A percentile compares a stretch with the other conserved stretches of the same genome.
Conservation (phyloP, 495 filamentous ascomycete genomes). For the Articulospora tetracladia region DNA sequence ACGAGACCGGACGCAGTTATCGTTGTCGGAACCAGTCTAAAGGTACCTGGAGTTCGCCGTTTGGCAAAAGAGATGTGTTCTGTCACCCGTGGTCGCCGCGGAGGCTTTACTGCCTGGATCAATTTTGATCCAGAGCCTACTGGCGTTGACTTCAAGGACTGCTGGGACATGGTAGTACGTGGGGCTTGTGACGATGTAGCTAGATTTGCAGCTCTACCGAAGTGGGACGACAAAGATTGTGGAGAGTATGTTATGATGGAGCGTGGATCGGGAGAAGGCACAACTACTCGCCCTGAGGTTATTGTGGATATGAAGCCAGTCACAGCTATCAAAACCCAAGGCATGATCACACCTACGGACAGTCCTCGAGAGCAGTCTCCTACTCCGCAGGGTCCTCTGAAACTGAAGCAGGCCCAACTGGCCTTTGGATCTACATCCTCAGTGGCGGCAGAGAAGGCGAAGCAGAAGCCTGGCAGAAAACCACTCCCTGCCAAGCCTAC, state of each 20-base stretch:
- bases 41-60: constrained; percentile 86
- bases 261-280: constrained; percentile 17
- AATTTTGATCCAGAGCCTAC: constrained; percentile 80
- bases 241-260: constrained; percentile 43
- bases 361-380: constrained; percentile 50
- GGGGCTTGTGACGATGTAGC: constrained; percentile 90
- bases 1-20: constrained; percentile 85
- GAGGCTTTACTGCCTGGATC: constrained; percentile 93
- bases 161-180: constrained; percentile 85
- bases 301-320: constrained; percentile 23
- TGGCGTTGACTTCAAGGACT: constrained; percentile 81
- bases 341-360: constrained; percentile 62
- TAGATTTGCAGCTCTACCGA: constrained; percentile 63
- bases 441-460: constrained; percentile 13
- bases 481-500: constrained; percentile 17
- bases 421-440: constrained; percentile 24
- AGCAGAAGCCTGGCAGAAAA: constrained; percentile 23
- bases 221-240: constrained; percentile 63
- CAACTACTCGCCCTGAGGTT: constrained; percentile 24
- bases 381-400: constrained; percentile 30
- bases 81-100: constrained; percentile 69
- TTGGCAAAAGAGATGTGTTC: constrained; percentile 89
- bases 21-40: constrained; percentile 92
- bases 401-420: constrained; percentile 25
- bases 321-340: constrained; percentile 26